Percentiles rank a stretch among this genome's conserved stretches.
Conservation (phyloP, 805 yeast species). For the Ogataea zsoltii region DNA sequence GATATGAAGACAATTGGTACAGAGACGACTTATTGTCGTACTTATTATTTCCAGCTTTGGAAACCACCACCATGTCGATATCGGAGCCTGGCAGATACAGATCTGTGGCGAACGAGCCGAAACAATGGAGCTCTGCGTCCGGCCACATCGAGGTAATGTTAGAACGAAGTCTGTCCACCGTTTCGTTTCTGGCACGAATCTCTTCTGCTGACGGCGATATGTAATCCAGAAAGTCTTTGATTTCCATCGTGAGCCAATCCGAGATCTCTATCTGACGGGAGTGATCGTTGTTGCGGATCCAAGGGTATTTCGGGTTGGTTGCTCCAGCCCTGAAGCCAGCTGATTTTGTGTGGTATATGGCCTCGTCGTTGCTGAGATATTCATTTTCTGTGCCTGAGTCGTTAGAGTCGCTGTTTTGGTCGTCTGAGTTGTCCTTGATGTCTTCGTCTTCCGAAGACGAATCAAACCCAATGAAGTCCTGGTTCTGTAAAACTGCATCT, state of each 20-base stretch:
- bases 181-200: constrained; percentile 61
- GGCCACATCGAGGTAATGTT: constrained; percentile 66
- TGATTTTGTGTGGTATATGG: constrained; percentile 30
- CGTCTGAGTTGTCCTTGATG: constrained; percentile 36
- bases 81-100: constrained; percentile 93
- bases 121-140: constrained; percentile 76
- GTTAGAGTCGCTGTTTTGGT: constrained; percentile 32
- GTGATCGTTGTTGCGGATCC: constrained; percentile 80
- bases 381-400: constrained; percentile 37
- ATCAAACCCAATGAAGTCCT: constrained; percentile 59
- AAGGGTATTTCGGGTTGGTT: constrained; percentile 52
- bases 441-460: constrained; percentile 41
- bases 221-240: constrained; percentile 79
- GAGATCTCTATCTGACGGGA: constrained; percentile 74
- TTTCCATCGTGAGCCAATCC: constrained; percentile 85
- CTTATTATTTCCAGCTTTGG: constrained; percentile 48
- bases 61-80: constrained; percentile 86
- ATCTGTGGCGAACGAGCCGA: constrained; percentile 95
- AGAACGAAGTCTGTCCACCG: constrained; percentile 59
- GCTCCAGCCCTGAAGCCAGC: constrained; percentile 27
- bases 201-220: constrained; percentile 83
- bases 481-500: constrained; percentile 45
- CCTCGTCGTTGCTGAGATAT: constrained; percentile 47
- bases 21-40: constrained; percentile 64
- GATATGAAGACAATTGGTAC: constrained; percentile 69